These are phyloP conservation scores for Quercus agrifolia DNA, from an alignment of 306 rosid genomes.

Conservation along the genomic window DNA sequence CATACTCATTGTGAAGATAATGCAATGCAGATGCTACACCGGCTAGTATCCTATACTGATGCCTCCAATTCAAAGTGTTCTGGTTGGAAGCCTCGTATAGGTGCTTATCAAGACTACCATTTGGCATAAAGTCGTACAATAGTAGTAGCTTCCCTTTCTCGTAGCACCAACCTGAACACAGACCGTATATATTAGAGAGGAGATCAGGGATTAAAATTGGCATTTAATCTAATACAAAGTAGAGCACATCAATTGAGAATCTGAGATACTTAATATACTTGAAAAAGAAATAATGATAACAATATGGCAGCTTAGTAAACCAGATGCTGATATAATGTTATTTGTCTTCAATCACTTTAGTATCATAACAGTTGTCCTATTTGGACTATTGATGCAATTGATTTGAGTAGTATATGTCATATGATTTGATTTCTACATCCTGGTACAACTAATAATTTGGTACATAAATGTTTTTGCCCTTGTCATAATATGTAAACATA, in stretches of 20 bases:
- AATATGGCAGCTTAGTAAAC: too few relatives aligned
- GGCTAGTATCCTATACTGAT: slow-evolving; percentile 32
- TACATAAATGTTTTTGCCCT: too few relatives aligned
- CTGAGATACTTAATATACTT: too few relatives aligned
- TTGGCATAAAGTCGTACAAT: slow-evolving; percentile 54
- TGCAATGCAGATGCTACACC: slow-evolving; percentile 51
- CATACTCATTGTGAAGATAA: slow-evolving; percentile 47
- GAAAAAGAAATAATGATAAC: too few relatives aligned
- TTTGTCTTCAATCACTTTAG: too few relatives aligned
- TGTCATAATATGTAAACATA: too few relatives aligned
- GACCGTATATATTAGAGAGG: not conserved
- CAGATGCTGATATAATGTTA: too few relatives aligned
- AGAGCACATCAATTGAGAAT: not conserved
- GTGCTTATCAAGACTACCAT: slow-evolving; percentile 49
- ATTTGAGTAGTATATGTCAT: too few relatives aligned
- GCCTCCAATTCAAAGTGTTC: slow-evolving; percentile 36
- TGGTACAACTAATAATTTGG: too few relatives aligned
- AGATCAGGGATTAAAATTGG: not conserved
- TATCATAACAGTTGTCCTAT: too few relatives aligned
- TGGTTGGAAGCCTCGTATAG: slow-evolving; percentile 16
- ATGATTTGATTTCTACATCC: too few relatives aligned
- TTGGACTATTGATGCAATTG: too few relatives aligned
- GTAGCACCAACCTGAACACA: slow-evolving; percentile 47
- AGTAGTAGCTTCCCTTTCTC: slow-evolving; percentile 49
- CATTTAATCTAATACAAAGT: not conserved